Evolutionary conservation across 768 basidiomycete species (phyloP).

Genomic region (Calocybe gangraenosa): DNA sequence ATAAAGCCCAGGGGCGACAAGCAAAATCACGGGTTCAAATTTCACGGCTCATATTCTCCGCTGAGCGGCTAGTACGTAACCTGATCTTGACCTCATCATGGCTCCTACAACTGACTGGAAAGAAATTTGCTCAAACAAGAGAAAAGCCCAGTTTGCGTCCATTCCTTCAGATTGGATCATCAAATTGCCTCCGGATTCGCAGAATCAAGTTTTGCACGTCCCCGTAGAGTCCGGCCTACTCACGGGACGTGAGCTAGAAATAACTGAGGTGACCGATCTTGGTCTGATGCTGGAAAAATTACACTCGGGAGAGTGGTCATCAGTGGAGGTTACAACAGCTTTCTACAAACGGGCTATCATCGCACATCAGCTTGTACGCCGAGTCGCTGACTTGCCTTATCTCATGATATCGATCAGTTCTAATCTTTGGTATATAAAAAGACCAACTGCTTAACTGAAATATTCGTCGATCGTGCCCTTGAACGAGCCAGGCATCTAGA

Average conservation of each 20-base stretch:
- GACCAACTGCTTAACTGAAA: slow-evolving; percentile 55
- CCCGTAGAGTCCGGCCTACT: slow-evolving; percentile 51
- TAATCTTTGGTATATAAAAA: slow-evolving; percentile 9
- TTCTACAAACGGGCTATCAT: slow-evolving; percentile 66
- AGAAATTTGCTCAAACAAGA: slow-evolving; percentile 29
- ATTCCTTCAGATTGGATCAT: slow-evolving; percentile 58
- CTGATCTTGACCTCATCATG: neutral
- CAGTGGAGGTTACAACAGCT: slow-evolving; percentile 55
- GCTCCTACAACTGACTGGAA: slow-evolving; percentile 19
- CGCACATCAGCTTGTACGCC: slow-evolving; percentile 59
- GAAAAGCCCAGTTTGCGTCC: slow-evolving; percentile 40
- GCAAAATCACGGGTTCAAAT: too few relatives aligned
- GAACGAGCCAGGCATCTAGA: slow-evolving; percentile 47
- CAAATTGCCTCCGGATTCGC: slow-evolving; percentile 28
- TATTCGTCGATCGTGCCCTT: slow-evolving; percentile 51
- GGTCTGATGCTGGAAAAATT: slow-evolving; percentile 41
- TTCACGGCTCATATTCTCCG: too few relatives aligned
- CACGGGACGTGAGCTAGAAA: slow-evolving; percentile 48
- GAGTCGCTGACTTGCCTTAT: neutral
- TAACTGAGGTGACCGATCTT: slow-evolving; percentile 49
- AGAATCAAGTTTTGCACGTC: slow-evolving; percentile 44
- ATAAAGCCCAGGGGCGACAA: too few relatives aligned
- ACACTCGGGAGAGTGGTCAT: slow-evolving; percentile 42
- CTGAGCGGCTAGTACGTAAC: too few relatives aligned
- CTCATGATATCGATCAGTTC: neutral